These are phyloP conservation scores for Nitzschia putrida DNA, from an alignment of 108 stramenopile species.

Conservation along the genomic window DNA sequence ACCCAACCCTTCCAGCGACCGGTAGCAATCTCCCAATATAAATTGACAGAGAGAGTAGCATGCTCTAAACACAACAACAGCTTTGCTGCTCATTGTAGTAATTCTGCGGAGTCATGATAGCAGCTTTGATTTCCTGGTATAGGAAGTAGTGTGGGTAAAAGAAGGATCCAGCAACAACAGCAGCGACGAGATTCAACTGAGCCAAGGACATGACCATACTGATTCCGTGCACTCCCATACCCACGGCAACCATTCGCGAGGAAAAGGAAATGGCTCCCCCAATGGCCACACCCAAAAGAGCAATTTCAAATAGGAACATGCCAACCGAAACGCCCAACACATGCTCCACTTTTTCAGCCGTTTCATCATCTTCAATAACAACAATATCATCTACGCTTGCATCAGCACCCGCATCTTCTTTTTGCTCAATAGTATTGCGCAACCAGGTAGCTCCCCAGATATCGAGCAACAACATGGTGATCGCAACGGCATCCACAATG, in stretches of 20 bases:
- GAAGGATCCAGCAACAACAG: slow-evolving; percentile 5
- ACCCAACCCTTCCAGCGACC: too few relatives aligned
- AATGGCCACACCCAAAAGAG: slow-evolving; percentile 8
- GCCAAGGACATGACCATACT: slow-evolving; percentile 1
- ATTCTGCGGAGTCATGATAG: slow-evolving; percentile 25
- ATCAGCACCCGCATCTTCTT: background rate
- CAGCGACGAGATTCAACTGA: slow-evolving; percentile 7
- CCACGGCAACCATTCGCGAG: background rate
- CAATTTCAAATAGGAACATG: slow-evolving; percentile 4
- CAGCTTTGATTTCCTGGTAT: slow-evolving; percentile 20
- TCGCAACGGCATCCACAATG: slow-evolving; percentile 18
- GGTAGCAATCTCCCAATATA: too few relatives aligned
- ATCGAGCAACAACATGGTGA: slow-evolving; percentile 5
- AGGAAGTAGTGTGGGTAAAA: slow-evolving; percentile 31
- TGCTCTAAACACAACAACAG: slow-evolving; percentile 33
- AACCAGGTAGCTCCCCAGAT: background rate
- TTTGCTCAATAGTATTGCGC: background rate
- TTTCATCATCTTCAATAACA: slow-evolving; percentile 8
- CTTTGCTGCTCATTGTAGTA: slow-evolving; percentile 24
- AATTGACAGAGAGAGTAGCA: background rate
- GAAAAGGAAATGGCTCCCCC: slow-evolving; percentile 28
- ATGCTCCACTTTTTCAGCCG: background rate
- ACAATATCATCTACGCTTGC: too few relatives aligned
- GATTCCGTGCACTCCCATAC: slow-evolving; percentile 8
- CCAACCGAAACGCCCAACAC: background rate